Conservation (phyloP, 495 filamentous ascomycete genomes). For the Neurospora africana region DNA sequence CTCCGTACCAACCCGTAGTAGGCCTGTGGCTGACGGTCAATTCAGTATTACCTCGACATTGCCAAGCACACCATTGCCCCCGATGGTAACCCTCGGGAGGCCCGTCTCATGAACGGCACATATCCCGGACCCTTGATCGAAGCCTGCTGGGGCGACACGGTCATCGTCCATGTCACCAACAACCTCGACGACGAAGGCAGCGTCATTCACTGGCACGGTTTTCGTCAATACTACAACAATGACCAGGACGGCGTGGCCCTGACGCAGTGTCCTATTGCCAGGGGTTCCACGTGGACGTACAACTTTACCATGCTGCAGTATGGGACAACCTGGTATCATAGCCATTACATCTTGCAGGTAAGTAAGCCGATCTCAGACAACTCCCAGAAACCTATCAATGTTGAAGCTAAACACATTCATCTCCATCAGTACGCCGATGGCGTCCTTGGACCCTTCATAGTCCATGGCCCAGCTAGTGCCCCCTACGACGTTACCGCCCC, state of each 20-base stretch:
- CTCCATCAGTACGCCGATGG: conserved; percentile 36
- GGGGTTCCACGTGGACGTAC: conserved; percentile 29
- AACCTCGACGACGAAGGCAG: conserved; percentile 18
- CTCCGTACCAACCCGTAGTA: background rate
- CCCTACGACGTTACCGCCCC: conserved; percentile 47
- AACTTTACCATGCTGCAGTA: conserved; percentile 39
- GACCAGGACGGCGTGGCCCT: conserved; percentile 33
- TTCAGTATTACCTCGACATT: conserved; percentile 22
- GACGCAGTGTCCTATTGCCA: conserved; percentile 38
- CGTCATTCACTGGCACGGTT: conserved; percentile 45
- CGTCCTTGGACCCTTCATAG: conserved; percentile 36
- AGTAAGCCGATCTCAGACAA: background rate
- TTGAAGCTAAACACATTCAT: background rate
- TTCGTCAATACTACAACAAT: conserved; percentile 24
- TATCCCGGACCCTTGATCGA: conserved; percentile 41
- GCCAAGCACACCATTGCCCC: conserved; percentile 21
- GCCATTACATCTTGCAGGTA: conserved; percentile 33
- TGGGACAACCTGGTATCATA: conserved; percentile 45
- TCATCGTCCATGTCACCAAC: conserved; percentile 44
- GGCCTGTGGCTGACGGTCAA: background rate
- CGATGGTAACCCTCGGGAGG: conserved; percentile 23
- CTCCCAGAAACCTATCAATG: background rate
- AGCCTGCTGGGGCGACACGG: conserved; percentile 47
- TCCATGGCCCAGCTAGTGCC: conserved; percentile 40
- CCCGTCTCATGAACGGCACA: conserved; percentile 25